Base-by-base conservation (phyloP, 108 stramenopile species). In the Cyclostephanos invisitatus region DNA sequence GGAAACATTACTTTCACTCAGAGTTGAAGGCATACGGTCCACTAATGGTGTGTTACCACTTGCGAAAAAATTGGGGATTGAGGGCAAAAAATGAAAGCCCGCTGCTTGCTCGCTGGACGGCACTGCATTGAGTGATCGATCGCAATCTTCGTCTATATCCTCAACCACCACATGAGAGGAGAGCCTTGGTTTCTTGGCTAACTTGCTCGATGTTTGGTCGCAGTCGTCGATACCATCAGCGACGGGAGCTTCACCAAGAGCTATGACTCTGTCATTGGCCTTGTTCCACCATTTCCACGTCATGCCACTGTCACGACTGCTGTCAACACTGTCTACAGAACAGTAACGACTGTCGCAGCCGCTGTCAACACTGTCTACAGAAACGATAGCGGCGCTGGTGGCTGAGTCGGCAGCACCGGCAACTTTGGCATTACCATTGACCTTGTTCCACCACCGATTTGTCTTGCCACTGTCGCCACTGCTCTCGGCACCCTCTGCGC, bases 11-110 rank as follows among this genome's bases (percentile, higher is more conserved):
- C 36, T 42, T 42, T 42, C 40, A 9, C 40, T 8, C 8, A 42
- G 36, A 29, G 35, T 37, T 20, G 59, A 60, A 14, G 59, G 59
- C 3, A 60, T 18, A 2, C 59, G 59, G 59, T 60, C 59, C 1
- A 60, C 59, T 7, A 60, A 20, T 60, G 59, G 36, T 4, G 29
- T 36, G 14, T 17, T 7, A 60, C 36, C 36, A 10, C 3, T 58
- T 32, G 28, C 9, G 25, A 24, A 10, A 20, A 21, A 53, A 20
- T 53, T 53, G 12, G 51, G 24, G 18, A 53, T n/a, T 10, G 51
- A 25, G 1, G 51, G 20, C 10, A 53, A 25, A 53, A 53, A 21
- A 1, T 53, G 22, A 24, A 4, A 20, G 22, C 22, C 51, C 0
- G 51, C 18, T 24, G 6, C 51, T 25, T 6, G 51, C 18, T 53